Evolutionary conservation across 176 grass and related monocot species (phyloP), one percentile per base, ranked within the genome.

Genomic region (Poa annua): DNA sequence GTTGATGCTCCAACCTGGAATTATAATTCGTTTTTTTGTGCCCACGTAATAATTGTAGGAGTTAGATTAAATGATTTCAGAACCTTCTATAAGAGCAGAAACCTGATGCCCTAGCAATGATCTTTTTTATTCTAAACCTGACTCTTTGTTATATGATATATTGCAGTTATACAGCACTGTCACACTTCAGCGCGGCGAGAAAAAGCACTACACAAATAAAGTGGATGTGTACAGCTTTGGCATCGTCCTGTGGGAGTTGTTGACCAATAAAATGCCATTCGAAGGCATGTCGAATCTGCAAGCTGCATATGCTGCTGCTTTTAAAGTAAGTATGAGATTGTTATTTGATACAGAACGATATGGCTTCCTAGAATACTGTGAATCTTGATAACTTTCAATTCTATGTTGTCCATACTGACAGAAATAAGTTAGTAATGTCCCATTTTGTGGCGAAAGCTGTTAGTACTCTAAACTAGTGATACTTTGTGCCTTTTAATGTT

Each of bases 271-370:
- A 86, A 99, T 99, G 96, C 96, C 96, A 54, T 99, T 96, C 19
- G 96, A 96, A 94, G 96, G 96, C 81, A 99, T 99, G 96, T 99
- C 96, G 1, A 99, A 96, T 88, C 86, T 99, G 70, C 96, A 99
- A 62, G 96, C 96, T 84, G 96, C 96, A 60, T 99, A 99, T 90
- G 96, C 96, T 81, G 96, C 96, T 48, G 96, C 96, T 87, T 99
- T 99, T 82, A 95, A 99, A 91, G 96, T 93, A 84, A 69, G 42
- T 24, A 59, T 9, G 68, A 36, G 34, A 51, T 44, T 83, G 7
- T 52, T 63, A 65, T 84, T 65, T 76, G 59, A 20, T 26, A 41
- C 1, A n/a, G 52, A 84, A 77, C 7, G 22, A 68, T 67, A 21
- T 22, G 1, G 6, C 21, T 76, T 77, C 1, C 16, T 77, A 32